Percentiles rank a stretch among this genome's conserved stretches.
Evolutionary conservation across 2,329 filamentous ascomycete genomes (phyloP).

Genomic region (Arthrinium puccinioides): DNA sequence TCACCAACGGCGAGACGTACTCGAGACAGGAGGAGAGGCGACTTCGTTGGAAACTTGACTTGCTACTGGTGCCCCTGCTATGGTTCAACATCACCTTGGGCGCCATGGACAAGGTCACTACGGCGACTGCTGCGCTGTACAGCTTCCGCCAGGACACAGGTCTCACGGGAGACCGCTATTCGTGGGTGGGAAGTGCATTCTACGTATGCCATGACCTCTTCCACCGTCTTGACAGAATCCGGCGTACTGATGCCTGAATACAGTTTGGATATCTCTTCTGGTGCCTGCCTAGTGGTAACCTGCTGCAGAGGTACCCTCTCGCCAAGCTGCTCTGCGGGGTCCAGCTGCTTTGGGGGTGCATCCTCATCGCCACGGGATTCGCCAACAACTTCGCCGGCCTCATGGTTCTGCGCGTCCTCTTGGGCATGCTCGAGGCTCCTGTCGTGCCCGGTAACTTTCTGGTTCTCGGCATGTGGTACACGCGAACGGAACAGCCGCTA

Average conservation of each 20-base stretch:
- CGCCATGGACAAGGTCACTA: conserved; percentile 25
- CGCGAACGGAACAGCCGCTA: conserved; percentile 16
- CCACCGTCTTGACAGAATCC: too few species aligned
- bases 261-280: conserved; percentile 26
- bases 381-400: conserved; percentile 18
- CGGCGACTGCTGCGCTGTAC: conserved; percentile 20
- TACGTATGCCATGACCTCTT: conserved; percentile 9
- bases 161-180: conserved; percentile 3
- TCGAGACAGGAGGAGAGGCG: conserved; percentile 12
- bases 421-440: conserved; percentile 23
- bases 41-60: conserved; percentile 33
- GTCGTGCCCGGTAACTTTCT: conserved; percentile 20
- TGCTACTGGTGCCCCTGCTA: conserved; percentile 30
- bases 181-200: conserved; percentile 19
- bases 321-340: conserved; percentile 22
- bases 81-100: conserved; percentile 21
- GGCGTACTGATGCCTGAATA: not conserved
- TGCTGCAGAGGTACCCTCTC: conserved; percentile 26
- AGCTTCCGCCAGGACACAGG: conserved; percentile 6
- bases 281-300: conserved; percentile 21
- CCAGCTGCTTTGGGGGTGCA: conserved; percentile 18
- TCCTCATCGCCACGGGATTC: conserved; percentile 20
- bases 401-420: conserved; percentile 18
- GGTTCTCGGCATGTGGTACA: conserved; percentile 24
- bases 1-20: conserved; percentile 20